These are phyloP conservation scores for Podospora conica DNA, from an alignment of 495 filamentous ascomycete genomes.

Conservation along the genomic window DNA sequence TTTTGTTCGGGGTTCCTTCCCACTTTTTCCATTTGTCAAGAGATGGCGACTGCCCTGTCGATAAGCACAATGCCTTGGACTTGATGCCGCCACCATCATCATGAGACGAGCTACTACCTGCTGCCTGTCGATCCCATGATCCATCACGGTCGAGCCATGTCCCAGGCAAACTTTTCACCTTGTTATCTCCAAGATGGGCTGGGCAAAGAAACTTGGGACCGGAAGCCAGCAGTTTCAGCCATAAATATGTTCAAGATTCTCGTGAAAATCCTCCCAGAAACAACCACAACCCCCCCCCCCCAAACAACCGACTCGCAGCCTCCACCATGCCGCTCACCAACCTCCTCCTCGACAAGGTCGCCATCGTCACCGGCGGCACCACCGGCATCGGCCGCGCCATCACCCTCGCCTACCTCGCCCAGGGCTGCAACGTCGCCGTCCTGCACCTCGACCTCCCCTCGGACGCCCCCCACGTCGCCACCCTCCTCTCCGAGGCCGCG, in stretches of 20 bases:
- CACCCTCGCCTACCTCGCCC: slow-evolving; percentile 60
- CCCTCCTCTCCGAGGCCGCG: slow-evolving; percentile 48
- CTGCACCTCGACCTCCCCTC: slow-evolving; percentile 59
- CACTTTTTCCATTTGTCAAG: background rate
- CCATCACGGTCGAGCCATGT: background rate
- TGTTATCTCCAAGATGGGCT: background rate
- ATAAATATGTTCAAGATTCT: background rate
- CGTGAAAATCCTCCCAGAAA: too few relatives aligned
- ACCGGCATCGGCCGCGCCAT: slow-evolving; percentile 76
- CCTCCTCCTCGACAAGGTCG: slow-evolving; percentile 60
- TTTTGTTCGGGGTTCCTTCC: too few relatives aligned
- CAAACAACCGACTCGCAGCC: background rate
- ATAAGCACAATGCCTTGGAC: background rate
- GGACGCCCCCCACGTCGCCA: slow-evolving; percentile 48
- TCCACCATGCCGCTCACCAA: slow-evolving; percentile 36
- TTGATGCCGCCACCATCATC: background rate
- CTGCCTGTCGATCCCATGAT: background rate
- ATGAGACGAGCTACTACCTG: background rate
- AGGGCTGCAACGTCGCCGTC: slow-evolving; percentile 62
- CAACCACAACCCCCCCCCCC: background rate
- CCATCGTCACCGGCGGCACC: slow-evolving; percentile 69
- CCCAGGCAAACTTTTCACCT: background rate
- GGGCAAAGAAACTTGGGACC: background rate
- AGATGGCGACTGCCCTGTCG: background rate
- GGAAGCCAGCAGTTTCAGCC: background rate